A percentile compares a stretch with the other conserved stretches of the same genome.
phyloP scores from a whole-genome alignment of 2,329 filamentous ascomycete species.

The Venturiaceae sp. region DNA sequence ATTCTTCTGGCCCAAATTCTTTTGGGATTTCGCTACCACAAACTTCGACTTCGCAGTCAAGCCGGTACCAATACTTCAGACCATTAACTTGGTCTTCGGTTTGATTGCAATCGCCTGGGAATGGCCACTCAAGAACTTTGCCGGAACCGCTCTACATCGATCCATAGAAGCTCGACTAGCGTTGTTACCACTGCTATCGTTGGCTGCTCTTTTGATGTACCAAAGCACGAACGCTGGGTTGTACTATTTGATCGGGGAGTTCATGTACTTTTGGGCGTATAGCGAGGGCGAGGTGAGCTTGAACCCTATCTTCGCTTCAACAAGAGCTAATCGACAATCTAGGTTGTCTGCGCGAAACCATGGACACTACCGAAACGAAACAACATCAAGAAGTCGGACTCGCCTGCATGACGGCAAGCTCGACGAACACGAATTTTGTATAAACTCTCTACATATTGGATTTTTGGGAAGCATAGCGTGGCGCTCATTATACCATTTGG shows the following conservation, averaged over 20 bases:
- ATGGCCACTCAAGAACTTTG: slow-evolving; percentile 74
- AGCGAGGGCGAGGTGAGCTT: slow-evolving; percentile 79
- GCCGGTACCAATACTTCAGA: slow-evolving; percentile 80
- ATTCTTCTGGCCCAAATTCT: slow-evolving; percentile 98
- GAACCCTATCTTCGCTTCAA: neutral
- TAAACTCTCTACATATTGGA: neutral
- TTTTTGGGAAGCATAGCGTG: neutral
- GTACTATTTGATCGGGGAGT: slow-evolving; percentile 81
- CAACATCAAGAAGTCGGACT: neutral
- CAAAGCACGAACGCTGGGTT: slow-evolving; percentile 86
- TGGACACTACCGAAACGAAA: slow-evolving; percentile 38
- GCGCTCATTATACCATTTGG: neutral
- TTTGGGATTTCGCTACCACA: slow-evolving; percentile 93
- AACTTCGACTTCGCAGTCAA: slow-evolving; percentile 80
- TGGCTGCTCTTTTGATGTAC: slow-evolving; percentile 72
- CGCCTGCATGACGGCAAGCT: neutral
- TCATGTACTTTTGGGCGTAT: slow-evolving; percentile 93
- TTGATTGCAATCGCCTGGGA: slow-evolving; percentile 75
- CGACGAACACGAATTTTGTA: neutral
- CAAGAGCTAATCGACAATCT: neutral
- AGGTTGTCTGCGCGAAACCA: slow-evolving; percentile 39
- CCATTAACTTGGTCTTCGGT: slow-evolving; percentile 78
- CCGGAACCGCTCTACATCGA: slow-evolving; percentile 69
- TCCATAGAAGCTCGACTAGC: slow-evolving; percentile 81
- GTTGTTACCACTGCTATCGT: slow-evolving; percentile 66